Evolutionary conservation across 805 yeast genomes (phyloP), one percentile per base, ranked within the genome.

Genomic region (Aciculoconidium aculeatum): DNA sequence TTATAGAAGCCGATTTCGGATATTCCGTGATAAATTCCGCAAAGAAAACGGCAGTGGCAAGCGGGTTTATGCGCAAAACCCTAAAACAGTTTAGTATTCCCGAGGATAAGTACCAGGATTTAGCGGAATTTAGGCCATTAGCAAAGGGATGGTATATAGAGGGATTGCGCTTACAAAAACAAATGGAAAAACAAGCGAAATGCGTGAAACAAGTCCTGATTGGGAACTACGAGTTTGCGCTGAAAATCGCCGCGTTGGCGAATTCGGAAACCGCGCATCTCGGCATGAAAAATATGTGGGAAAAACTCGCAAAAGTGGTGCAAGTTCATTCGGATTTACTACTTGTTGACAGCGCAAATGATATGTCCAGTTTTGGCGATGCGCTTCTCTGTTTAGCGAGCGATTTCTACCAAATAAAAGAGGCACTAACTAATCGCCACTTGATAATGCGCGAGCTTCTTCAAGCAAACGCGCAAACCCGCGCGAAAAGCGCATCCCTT

Each of bases 71-170:
- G 39, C 73, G 98, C 29, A 84, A 83, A 53, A 87, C 97, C 2
- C 67, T 92, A 47, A 92, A 92, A 53, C 98, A 92, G 52, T 69
- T 88, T 25, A 80, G 83, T 23, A 84, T 94, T 2, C 98, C 98
- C 1, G 85, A 80, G 45, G 98, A 90, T 55, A 90, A 85, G 22
- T 79, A 77, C 26, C 68, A 72, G 15, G 92, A 80, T 37, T 67
- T 92, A 37, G 87, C 92, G 0, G 81, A 75, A 28, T 86, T 88
- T 53, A 65, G 98, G 39, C 98, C 98, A 1, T 49, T 80, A 51
- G 80, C 88, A 21, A 92, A 92, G 56, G 68, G 79, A 7, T 66
- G 84, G 9, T 84, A 85, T 51, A 65, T 77, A 30, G 57, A 57
- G 14, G 59, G 80, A 2, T 75, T 69, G 35, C 78, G 72, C 45